These are phyloP conservation scores for Dothideomycetes sp. DNA, from an alignment of 2,329 filamentous ascomycete genomes.

Conservation along the genomic window DNA sequence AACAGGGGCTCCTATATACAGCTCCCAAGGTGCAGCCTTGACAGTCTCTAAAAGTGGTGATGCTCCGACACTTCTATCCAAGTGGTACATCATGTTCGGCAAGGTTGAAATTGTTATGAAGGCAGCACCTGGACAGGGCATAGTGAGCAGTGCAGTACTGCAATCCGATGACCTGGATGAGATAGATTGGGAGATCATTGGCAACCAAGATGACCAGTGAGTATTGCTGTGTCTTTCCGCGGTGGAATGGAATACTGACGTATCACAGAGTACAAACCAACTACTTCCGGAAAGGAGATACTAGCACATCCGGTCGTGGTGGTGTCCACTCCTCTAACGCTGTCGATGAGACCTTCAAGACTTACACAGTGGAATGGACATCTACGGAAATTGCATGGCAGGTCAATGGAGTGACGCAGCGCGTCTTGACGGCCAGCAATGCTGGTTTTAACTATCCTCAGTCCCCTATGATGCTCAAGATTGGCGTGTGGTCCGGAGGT, in stretches of 20 bases:
- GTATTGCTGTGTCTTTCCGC: neutral
- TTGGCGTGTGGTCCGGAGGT: constrained; percentile 86
- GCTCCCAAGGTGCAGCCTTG: constrained; percentile 66
- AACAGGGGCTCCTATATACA: constrained; percentile 61
- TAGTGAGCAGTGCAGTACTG: constrained; percentile 85
- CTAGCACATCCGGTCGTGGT: constrained; percentile 75
- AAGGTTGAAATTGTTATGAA: constrained; percentile 78
- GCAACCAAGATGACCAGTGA: constrained; percentile 53
- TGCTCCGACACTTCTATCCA: constrained; percentile 71
- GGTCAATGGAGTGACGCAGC: constrained; percentile 65
- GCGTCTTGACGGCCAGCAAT: constrained; percentile 59
- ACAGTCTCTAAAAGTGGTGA: constrained; percentile 70
- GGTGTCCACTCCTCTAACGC: constrained; percentile 59
- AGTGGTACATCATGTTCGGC: constrained; percentile 99
- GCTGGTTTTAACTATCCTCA: constrained; percentile 80
- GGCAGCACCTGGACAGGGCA: constrained; percentile 76
- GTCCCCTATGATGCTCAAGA: constrained; percentile 87
- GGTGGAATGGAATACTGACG: neutral
- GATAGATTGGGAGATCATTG: constrained; percentile 96
- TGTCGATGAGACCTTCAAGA: constrained; percentile 69
- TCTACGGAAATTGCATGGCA: constrained; percentile 75
- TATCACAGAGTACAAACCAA: constrained; percentile 65
- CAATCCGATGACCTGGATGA: constrained; percentile 90
- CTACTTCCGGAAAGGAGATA: constrained; percentile 91
- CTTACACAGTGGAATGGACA: constrained; percentile 89